phyloP scores from a whole-genome alignment of 306 rosid genomes.

The Prunus davidiana region DNA sequence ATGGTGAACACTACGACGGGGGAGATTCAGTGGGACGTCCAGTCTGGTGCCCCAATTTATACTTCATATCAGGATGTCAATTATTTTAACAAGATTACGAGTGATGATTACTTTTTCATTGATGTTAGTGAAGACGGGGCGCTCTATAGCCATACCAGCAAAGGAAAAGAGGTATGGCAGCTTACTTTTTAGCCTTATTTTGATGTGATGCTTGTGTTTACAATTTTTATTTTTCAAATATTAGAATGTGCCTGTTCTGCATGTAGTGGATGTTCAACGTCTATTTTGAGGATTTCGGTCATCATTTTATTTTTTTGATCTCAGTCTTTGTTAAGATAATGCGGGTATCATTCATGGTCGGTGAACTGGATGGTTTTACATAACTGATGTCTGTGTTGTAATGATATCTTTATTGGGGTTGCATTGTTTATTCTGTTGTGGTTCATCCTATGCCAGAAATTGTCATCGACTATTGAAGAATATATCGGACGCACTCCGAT shows the following conservation, averaged over 20 bases:
- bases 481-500: constrained; percentile 12
- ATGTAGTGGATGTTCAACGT: not conserved
- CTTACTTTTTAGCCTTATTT: not conserved
- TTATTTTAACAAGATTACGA: not conserved
- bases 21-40: constrained; percentile 16
- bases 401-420: not conserved
- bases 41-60: constrained; percentile 21
- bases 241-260: not conserved
- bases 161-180: constrained; percentile 5
- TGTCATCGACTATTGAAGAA: constrained; percentile 10
- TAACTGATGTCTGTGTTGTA: not conserved
- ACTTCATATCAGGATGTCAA: constrained; percentile 22
- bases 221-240: too few species aligned
- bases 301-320: not conserved
- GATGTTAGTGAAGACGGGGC: constrained; percentile 24
- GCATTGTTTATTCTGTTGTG: not conserved
- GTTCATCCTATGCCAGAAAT: constrained; percentile 9
- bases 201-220: not conserved
- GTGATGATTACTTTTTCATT: constrained; percentile 8
- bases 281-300: not conserved
- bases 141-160: constrained; percentile 14
- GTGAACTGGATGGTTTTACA: not conserved
- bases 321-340: not conserved
- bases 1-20: not conserved
- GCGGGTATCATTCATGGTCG: not conserved